A percentile compares a stretch with the other conserved stretches of the same genome.
Conservation (phyloP, 1,284 basidiomycete species). For the Cryptococcus wingfieldii region DNA sequence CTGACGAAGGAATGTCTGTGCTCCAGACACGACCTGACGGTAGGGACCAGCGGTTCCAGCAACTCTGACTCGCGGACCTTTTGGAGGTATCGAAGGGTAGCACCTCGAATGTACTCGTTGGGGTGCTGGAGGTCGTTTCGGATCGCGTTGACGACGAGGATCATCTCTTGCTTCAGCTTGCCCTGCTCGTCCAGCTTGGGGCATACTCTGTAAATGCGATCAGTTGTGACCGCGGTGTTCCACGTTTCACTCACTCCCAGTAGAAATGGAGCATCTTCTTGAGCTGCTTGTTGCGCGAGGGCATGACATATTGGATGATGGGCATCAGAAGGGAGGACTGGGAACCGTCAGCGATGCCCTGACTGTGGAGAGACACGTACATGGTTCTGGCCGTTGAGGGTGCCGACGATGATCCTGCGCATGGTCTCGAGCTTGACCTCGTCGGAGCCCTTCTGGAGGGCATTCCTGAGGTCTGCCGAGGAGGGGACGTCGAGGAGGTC, state of each 20-base stretch:
- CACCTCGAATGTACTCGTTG: slow-evolving; percentile 98
- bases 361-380: slow-evolving; percentile 39
- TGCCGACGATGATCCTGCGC: slow-evolving; percentile 89
- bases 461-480: slow-evolving; percentile 74
- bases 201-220: slow-evolving; percentile 59
- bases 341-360: neutral
- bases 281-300: slow-evolving; percentile 90
- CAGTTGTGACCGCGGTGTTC: neutral
- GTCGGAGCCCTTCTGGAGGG: slow-evolving; percentile 86
- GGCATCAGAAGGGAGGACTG: slow-evolving; percentile 93
- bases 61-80: slow-evolving; percentile 94
- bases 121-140: slow-evolving; percentile 99
- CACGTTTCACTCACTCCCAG: slow-evolving; percentile 65
- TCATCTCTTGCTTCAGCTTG: slow-evolving; percentile 99
- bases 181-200: slow-evolving; percentile 97
- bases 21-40: slow-evolving; percentile 89
- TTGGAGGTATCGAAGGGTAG: slow-evolving; percentile 92
- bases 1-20: slow-evolving; percentile 97
- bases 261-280: slow-evolving; percentile 99
- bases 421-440: slow-evolving; percentile 97
- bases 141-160: slow-evolving; percentile 96
- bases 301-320: slow-evolving; percentile 96
- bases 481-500: slow-evolving; percentile 67
- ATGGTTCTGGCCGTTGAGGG: slow-evolving; percentile 85
- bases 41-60: slow-evolving; percentile 92